A percentile compares a stretch with the other conserved stretches of the same genome.
Conservation (phyloP, 306 rosid species). For the Prunus armeniaca region DNA sequence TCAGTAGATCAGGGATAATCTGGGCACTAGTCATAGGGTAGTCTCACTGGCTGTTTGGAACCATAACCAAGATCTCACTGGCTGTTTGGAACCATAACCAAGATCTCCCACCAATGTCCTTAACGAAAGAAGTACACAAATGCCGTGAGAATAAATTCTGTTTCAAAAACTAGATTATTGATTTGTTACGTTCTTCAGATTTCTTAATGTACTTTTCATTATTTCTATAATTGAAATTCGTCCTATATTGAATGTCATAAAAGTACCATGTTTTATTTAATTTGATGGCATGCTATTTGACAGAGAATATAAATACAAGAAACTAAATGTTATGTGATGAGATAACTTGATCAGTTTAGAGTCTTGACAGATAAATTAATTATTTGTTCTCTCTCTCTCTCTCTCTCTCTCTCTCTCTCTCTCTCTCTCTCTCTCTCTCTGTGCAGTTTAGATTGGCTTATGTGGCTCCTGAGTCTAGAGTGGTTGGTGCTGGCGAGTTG, state of each 20-base stretch:
- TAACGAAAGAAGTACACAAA: not conserved
- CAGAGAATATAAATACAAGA: not conserved
- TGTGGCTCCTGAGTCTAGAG: slow-evolving; percentile 77
- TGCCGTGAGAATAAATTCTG: not conserved
- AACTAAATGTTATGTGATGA: not conserved
- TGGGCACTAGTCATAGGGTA: not conserved
- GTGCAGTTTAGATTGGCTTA: slow-evolving; percentile 84
- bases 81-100: no score
- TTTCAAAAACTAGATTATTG: not conserved
- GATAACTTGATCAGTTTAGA: not conserved
- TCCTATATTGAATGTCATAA: not conserved
- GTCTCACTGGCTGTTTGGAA: not conserved
- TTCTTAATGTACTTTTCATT: not conserved
- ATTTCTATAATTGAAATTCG: not conserved
- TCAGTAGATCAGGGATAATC: not conserved
- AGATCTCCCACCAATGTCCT: not conserved
- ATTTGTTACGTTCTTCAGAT: not conserved
- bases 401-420: not conserved
- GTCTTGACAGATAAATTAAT: not conserved
- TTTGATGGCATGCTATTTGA: not conserved
- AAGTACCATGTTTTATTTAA: not conserved
- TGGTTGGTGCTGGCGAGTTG: slow-evolving; percentile 87
- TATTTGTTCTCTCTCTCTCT: no score
- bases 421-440: not conserved
- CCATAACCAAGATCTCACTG: not conserved